phyloP scores from a whole-genome alignment of 169 alveolate species.

The Eimeria tenella region DNA sequence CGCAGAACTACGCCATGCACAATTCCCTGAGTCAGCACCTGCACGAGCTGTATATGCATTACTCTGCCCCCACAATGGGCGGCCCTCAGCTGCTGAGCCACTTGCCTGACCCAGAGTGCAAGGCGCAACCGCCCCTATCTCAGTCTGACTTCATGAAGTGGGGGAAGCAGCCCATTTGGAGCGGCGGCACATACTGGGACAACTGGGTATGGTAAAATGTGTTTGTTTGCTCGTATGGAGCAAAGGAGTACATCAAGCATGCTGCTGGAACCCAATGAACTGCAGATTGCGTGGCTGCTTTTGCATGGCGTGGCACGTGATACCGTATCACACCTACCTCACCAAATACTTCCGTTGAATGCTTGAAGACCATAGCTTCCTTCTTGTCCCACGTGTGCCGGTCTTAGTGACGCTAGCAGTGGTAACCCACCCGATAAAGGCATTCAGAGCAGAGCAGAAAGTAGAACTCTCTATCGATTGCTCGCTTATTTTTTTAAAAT shows the following conservation, averaged over 20 bases:
- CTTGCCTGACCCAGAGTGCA: constrained; percentile 82
- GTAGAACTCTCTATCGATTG: too few species aligned
- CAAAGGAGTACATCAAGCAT: neutral
- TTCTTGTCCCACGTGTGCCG: too few species aligned
- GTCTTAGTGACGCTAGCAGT: too few species aligned
- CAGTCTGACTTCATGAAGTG: constrained; percentile 86
- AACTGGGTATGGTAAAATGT: constrained; percentile 48
- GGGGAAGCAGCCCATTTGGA: constrained; percentile 89
- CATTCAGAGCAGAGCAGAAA: too few species aligned
- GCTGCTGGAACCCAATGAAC: neutral
- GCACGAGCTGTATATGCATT: constrained; percentile 88
- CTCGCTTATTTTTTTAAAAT: too few species aligned
- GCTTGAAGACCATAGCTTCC: too few species aligned
- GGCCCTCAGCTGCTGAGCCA: constrained; percentile 88
- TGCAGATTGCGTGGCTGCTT: too few species aligned
- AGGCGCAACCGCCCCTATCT: constrained; percentile 81
- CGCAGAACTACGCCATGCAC: constrained; percentile 87
- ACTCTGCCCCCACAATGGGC: constrained; percentile 92
- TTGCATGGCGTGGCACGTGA: neutral
- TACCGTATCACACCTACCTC: neutral
- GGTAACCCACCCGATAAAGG: too few species aligned
- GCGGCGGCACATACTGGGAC: constrained; percentile 92
- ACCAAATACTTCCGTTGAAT: too few species aligned
- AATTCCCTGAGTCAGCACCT: constrained; percentile 84
- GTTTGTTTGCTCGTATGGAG: neutral